A percentile compares a stretch with the other conserved stretches of the same genome.
Evolutionary conservation across 1,284 basidiomycete species (phyloP).

Genomic region (Gymnopus androsaceus): DNA sequence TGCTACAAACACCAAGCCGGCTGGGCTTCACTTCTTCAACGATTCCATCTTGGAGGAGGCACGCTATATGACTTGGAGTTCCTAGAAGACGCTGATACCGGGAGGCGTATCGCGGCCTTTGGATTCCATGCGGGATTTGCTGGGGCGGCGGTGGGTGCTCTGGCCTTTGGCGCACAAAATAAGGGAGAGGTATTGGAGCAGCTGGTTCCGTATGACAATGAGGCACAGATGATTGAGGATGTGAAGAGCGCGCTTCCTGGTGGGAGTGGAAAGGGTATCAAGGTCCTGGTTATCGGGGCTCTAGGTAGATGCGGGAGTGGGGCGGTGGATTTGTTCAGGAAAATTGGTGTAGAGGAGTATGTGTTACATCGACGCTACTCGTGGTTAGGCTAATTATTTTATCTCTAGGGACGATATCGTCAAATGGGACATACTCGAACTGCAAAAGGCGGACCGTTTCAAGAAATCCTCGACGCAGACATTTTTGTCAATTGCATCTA

Average conservation of each 20-base stretch:
- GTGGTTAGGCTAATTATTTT: conserved; percentile 2
- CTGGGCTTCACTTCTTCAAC: conserved; percentile 87
- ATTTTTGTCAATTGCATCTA: conserved; percentile 99
- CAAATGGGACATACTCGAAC: conserved; percentile 99
- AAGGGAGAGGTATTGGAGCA: conserved; percentile 63
- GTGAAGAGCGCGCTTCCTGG: conserved; percentile 69
- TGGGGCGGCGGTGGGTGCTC: conserved; percentile 90
- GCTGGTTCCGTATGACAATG: conserved; percentile 83
- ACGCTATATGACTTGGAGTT: conserved; percentile 98
- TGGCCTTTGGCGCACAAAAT: conserved; percentile 78
- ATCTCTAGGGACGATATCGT: conserved; percentile 82
- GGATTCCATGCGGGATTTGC: conserved; percentile 99
- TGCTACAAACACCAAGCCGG: conserved; percentile 98
- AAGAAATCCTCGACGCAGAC: conserved; percentile 95
- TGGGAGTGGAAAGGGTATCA: conserved; percentile 74
- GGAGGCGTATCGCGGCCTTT: conserved; percentile 96
- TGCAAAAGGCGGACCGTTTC: conserved; percentile 94
- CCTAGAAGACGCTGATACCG: conserved; percentile 76
- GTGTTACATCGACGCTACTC: conserved; percentile 28
- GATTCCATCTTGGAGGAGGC: conserved; percentile 87
- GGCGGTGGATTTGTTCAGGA: conserved; percentile 92
- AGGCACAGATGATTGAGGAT: conserved; percentile 74
- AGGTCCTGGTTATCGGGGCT: conserved; percentile 94
- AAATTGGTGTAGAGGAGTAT: conserved; percentile 89
- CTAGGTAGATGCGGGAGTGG: conserved; percentile 96